Evolutionary conservation across 2,329 filamentous ascomycete genomes (phyloP).

Genomic region (Nemania sp.): DNA sequence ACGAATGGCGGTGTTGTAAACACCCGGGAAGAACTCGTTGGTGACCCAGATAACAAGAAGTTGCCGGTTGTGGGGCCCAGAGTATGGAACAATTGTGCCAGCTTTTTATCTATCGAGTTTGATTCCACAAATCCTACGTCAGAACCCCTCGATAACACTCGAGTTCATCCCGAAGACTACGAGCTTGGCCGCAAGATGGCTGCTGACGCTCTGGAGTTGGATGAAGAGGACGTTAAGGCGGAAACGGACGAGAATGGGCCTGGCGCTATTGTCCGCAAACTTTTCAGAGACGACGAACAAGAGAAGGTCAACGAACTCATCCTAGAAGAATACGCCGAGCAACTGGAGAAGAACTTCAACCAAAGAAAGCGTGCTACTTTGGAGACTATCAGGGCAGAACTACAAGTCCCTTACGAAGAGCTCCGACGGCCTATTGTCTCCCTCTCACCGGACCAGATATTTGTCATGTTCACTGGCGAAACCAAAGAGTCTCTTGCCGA

Average conservation of each 20-base stretch:
- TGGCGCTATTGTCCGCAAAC: slow-evolving; percentile 87
- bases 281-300: slow-evolving; percentile 92
- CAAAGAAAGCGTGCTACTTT: slow-evolving; percentile 94
- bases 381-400: slow-evolving; percentile 92
- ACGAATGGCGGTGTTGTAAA: slow-evolving; percentile 85
- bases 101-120: slow-evolving; percentile 89
- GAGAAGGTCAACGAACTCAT: slow-evolving; percentile 96
- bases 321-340: slow-evolving; percentile 94
- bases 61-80: slow-evolving; percentile 81
- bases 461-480: slow-evolving; percentile 96
- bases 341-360: slow-evolving; percentile 89
- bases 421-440: slow-evolving; percentile 78
- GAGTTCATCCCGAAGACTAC: slow-evolving; percentile 97
- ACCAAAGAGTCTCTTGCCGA: slow-evolving; percentile 81
- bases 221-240: slow-evolving; percentile 96
- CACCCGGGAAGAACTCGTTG: slow-evolving; percentile 84
- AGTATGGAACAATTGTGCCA: slow-evolving; percentile 96
- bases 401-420: slow-evolving; percentile 93
- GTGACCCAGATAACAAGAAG: slow-evolving; percentile 80
- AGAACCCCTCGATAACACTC: slow-evolving; percentile 94
- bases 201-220: slow-evolving; percentile 91
- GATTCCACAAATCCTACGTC: slow-evolving; percentile 80
- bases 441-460: slow-evolving; percentile 77
- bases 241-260: slow-evolving; percentile 89
- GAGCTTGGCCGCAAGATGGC: slow-evolving; percentile 98